Evolutionary conservation across 2,329 filamentous ascomycete genomes (phyloP).

Genomic region (Metarhizium robertsii): DNA sequence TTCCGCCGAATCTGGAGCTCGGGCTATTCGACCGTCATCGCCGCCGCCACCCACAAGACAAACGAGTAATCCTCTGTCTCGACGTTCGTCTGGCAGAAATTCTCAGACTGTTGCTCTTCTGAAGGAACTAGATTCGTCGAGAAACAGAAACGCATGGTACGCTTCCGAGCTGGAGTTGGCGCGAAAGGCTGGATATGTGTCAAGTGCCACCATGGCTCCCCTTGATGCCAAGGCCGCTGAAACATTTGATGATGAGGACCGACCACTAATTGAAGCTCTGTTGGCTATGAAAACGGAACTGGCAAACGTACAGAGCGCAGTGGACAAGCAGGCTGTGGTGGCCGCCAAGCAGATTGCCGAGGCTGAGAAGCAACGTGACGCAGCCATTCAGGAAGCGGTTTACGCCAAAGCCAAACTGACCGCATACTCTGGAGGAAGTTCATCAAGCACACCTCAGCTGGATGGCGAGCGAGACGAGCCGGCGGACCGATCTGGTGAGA

Average conservation of each 20-base stretch:
- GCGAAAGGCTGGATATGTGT: conserved; percentile 77
- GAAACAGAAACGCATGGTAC: conserved; percentile 92
- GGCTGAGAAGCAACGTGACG: conserved; percentile 87
- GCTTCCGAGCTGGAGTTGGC: conserved; percentile 90
- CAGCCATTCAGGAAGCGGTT: conserved; percentile 87
- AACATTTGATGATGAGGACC: conserved; percentile 83
- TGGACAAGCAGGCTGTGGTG: conserved; percentile 77
- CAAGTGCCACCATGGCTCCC: conserved; percentile 60
- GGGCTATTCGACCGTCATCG: conserved; percentile 40
- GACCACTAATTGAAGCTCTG: conserved; percentile 83
- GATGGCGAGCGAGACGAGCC: conserved; percentile 55
- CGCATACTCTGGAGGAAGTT: conserved; percentile 60
- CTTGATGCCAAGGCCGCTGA: conserved; percentile 71
- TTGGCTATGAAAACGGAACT: conserved; percentile 86
- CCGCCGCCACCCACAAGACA: conserved; percentile 50
- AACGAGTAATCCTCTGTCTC: conserved; percentile 46
- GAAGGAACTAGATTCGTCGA: conserved; percentile 77
- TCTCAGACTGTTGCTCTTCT: conserved; percentile 64
- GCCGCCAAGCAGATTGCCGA: conserved; percentile 88
- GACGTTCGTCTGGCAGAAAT: conserved; percentile 52
- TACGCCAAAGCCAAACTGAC: conserved; percentile 92
- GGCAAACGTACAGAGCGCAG: conserved; percentile 77
- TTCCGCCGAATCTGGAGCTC: conserved; percentile 46
- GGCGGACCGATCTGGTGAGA: conserved; percentile 47
- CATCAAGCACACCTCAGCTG: conserved; percentile 48